A percentile compares a stretch with the other conserved stretches of the same genome.
Conservation (phyloP, 1,284 basidiomycete genomes). For the Austropuccinia psidii region DNA sequence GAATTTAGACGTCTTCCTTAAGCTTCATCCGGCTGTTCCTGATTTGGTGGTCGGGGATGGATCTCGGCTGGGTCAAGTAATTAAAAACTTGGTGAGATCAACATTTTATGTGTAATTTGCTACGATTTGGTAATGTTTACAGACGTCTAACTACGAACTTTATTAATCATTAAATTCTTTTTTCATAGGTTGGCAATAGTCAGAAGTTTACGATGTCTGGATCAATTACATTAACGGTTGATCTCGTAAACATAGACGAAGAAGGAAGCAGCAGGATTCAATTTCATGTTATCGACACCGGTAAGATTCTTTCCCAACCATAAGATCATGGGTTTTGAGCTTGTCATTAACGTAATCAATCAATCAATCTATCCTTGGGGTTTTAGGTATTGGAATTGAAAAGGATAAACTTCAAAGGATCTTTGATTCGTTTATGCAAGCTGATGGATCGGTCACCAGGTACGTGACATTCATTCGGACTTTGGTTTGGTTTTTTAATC, state of each 20-base stretch:
- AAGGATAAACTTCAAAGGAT: slow-evolving; percentile 33
- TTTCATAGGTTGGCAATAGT: slow-evolving; percentile 28
- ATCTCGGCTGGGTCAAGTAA: slow-evolving; percentile 33
- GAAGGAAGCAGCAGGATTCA: slow-evolving; percentile 21
- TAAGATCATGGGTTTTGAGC: too few species aligned
- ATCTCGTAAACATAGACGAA: neutral
- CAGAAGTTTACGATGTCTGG: slow-evolving; percentile 34
- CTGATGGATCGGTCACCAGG: slow-evolving; percentile 36
- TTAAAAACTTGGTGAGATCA: slow-evolving; percentile 34
- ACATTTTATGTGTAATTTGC: neutral
- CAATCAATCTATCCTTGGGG: neutral
- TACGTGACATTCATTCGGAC: neutral
- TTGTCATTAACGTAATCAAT: too few species aligned
- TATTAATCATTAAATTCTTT: neutral
- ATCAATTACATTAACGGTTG: slow-evolving; percentile 19
- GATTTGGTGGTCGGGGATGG: slow-evolving; percentile 34
- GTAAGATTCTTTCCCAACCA: neutral
- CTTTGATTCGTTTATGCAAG: slow-evolving; percentile 36
- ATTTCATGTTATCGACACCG: slow-evolving; percentile 36
- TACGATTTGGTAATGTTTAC: neutral
- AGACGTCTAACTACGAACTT: neutral
- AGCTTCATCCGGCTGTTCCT: slow-evolving; percentile 35
- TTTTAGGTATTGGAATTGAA: slow-evolving; percentile 34
- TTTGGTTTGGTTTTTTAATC: neutral
- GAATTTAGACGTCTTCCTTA: slow-evolving; percentile 31